These are phyloP conservation scores for Heliamphora exappendiculata DNA, from an alignment of 148 eudicot species.

Conservation along the genomic window DNA sequence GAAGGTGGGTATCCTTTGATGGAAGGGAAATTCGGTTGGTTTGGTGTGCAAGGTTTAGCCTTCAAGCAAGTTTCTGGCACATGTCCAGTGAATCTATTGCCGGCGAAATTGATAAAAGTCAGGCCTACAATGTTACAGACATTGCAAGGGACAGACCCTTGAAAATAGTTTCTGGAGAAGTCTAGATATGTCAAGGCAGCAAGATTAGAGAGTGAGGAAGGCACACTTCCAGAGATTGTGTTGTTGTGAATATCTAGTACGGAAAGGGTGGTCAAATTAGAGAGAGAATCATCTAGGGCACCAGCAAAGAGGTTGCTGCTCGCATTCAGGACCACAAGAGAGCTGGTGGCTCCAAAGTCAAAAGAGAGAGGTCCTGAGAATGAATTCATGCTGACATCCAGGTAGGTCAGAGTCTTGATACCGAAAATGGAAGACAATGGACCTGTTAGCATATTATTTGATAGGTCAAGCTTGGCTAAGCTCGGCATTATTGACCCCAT, in stretches of 20 bases:
- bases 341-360: slow-evolving; percentile 25
- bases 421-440: slow-evolving; percentile 45
- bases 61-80: slow-evolving; percentile 51
- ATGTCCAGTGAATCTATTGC: slow-evolving; percentile 49
- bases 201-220: slow-evolving; percentile 52
- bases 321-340: slow-evolving; percentile 62
- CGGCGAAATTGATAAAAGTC: slow-evolving; percentile 47
- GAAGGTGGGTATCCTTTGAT: slow-evolving; percentile 15
- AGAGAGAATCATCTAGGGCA: slow-evolving; percentile 45
- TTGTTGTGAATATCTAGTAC: slow-evolving; percentile 76
- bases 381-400: slow-evolving; percentile 65
- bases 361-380: slow-evolving; percentile 55
- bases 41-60: slow-evolving; percentile 26
- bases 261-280: slow-evolving; percentile 61
- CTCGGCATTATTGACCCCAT: slow-evolving; percentile 41
- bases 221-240: slow-evolving; percentile 48
- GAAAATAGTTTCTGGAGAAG: slow-evolving; percentile 58
- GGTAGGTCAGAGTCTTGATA: slow-evolving; percentile 45
- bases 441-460: slow-evolving; percentile 57
- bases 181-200: slow-evolving; percentile 77
- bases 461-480: slow-evolving; percentile 65
- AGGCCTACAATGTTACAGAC: slow-evolving; percentile 59
- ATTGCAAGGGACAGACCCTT: slow-evolving; percentile 47
- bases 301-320: slow-evolving; percentile 71
- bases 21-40: slow-evolving; percentile 19